Evolutionary conservation across 2,329 filamentous ascomycete genomes (phyloP), one percentile per base, ranked within the genome.

Genomic region (Rhexocercosporidium sp.): DNA sequence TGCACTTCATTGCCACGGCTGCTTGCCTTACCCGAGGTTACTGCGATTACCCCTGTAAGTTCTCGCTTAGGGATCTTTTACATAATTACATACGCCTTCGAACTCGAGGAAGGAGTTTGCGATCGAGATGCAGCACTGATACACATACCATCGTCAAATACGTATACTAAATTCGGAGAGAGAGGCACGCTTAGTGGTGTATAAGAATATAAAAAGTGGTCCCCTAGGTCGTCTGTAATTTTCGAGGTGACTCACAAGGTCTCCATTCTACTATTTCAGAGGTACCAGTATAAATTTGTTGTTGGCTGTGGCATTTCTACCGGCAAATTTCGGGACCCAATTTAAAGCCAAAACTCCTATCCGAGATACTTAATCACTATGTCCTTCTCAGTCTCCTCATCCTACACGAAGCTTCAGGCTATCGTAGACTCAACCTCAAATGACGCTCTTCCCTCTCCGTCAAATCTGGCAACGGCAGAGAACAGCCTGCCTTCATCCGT

Each of bases 401-500:
- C 73, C 1, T 76, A 76, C 37, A 47, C 25, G 1, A 73, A 70
- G 29, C 61, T 77, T 22, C 71, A 65, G 12, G 20, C 63, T 6
- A 49, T 72, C 12, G 29, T 77, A 18, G 68, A 72, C 2, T 34
- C 70, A 11, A 61, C 70, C 8, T 27, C 75, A 1, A 69, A 69
- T 14, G 72, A 72, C 60, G 54, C 72, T 1, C 73, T 78, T 14
- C 77, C 77, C 11, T 46, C 72, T 9, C 27, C 64, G 27, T 27
- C 66, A 44, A 46, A 70, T 27, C 67, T 78, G 12, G 22, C 51
- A 12, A 62, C 69, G 8, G 73, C 73, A 41, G 65, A 65, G 3
- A 29, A 71, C 5, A 69, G 69, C 4, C 74, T 86, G 16, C 74
- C 75, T n/a, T 44, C 70, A 1, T 72, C 71, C 1, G 74, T 86